Base-by-base conservation (phyloP, 192 early-diverging fungal species). In the Backusella australiensis region DNA sequence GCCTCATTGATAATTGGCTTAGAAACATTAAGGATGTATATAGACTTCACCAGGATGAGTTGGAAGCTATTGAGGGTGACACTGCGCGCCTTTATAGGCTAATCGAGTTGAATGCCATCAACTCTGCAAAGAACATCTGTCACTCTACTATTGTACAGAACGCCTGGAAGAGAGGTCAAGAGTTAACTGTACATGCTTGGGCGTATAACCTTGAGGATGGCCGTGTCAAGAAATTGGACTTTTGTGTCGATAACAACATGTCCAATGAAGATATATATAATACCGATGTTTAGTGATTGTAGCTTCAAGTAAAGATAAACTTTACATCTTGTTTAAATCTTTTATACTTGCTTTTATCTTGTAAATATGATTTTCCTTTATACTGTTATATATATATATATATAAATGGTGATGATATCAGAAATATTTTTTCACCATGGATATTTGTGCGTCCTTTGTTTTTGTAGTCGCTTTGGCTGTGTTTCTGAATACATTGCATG, bases 1-100 rank as follows among this genome's bases (percentile, higher is more conserved):
- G 93, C 19, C 81, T 96, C 19, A 91, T 99, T 34, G 94, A 99
- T 81, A 94, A 94, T 84, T 98, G 96, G 96, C 86, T 98, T 42
- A 82, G 90, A 15, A 88, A 89, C 76, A 94, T 98, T 81, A 93
- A 95, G 84, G 96, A 95, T 75, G 83, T 97, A 19, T 94, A 94
- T 72, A 71, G 87, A 42, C 80, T 86, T 72, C 86, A 93, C 81
- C 86, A 87, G 65, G 17, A 32, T 6, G 32, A 44, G n/a, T 39
- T 19, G 12, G 46, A 49, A n/a, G 46, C 46, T 46, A 71, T 71
- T 23, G 8, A 3, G 17, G 34, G 21, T 7, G 49, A 21, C 23
- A 59, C 56, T 73, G 6, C 42, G 19, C 32, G 38, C 76, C 42
- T 21, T 26, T 77, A 34, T 82, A 59, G 81, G n/a, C 76, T 93